phyloP scores from a whole-genome alignment of 176 grass and related monocot genomes.

The Bonia amplexicaulis region DNA sequence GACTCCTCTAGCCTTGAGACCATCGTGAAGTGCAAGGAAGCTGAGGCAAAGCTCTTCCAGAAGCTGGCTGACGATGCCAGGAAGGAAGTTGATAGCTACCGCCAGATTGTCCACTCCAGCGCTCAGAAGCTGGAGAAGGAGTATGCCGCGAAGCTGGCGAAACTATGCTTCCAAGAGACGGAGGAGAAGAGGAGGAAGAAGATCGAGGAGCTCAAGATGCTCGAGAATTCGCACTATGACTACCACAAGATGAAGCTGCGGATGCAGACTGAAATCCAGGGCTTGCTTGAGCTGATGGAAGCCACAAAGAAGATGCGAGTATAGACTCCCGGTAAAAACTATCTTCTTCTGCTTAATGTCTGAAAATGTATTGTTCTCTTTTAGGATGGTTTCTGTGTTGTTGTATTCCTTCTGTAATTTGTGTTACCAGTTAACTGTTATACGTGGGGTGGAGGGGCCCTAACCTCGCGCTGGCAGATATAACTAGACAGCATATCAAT shows the following conservation, averaged over 20 bases:
- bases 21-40: constrained; percentile 99
- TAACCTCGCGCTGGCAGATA: constrained; percentile 40
- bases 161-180: constrained; percentile 65
- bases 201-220: constrained; percentile 83
- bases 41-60: constrained; percentile 95
- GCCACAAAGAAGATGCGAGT: constrained; percentile 99
- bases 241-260: constrained; percentile 97
- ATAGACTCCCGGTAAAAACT: constrained; percentile 23
- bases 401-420: constrained; percentile 28
- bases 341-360: background rate
- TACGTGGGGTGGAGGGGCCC: constrained; percentile 5
- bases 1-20: constrained; percentile 84
- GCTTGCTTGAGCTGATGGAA: constrained; percentile 97
- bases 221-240: constrained; percentile 81
- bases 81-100: constrained; percentile 77
- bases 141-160: constrained; percentile 48
- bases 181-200: constrained; percentile 92
- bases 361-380: constrained; percentile 10
- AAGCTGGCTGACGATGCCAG: constrained; percentile 78
- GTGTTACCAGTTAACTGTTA: constrained; percentile 25
- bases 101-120: constrained; percentile 55
- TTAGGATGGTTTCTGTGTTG: constrained; percentile 39
- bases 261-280: constrained; percentile 95
- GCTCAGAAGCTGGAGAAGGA: constrained; percentile 91
- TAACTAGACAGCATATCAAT: constrained; percentile 10